phyloP scores from a whole-genome alignment of 2,329 filamentous ascomycete genomes.

The Phialocephala sp. region DNA sequence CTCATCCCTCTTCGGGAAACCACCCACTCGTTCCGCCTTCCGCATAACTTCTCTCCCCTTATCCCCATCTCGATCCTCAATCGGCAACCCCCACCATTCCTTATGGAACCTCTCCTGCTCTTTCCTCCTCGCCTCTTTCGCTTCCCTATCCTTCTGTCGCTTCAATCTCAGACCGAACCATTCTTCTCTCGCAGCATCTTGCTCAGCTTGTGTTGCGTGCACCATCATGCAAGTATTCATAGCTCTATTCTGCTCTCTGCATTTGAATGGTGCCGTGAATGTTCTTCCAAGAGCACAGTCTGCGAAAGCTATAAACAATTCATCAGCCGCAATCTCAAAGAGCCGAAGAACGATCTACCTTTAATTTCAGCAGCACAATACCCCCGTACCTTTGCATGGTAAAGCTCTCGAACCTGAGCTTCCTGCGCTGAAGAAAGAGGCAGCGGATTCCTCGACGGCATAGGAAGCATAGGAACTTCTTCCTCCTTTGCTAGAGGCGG shows the following conservation, averaged over 20 bases:
- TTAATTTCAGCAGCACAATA: slow-evolving; percentile 81
- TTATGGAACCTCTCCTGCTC: slow-evolving; percentile 70
- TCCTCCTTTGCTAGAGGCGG: slow-evolving; percentile 34
- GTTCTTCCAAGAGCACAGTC: slow-evolving; percentile 87
- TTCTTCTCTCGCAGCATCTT: slow-evolving; percentile 88
- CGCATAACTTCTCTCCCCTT: slow-evolving; percentile 59
- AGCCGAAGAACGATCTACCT: slow-evolving; percentile 54
- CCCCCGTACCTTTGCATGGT: slow-evolving; percentile 77
- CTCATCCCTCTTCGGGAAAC: slow-evolving; percentile 52
- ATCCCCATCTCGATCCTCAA: slow-evolving; percentile 62
- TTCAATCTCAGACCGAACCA: slow-evolving; percentile 85
- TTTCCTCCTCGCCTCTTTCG: slow-evolving; percentile 61
- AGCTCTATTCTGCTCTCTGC: slow-evolving; percentile 74
- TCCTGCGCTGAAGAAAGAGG: slow-evolving; percentile 84
- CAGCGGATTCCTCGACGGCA: slow-evolving; percentile 75
- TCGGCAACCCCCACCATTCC: slow-evolving; percentile 71
- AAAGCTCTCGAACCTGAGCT: slow-evolving; percentile 79
- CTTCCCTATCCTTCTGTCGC: slow-evolving; percentile 70
- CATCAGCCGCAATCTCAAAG: slow-evolving; percentile 3
- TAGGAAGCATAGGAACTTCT: slow-evolving; percentile 41
- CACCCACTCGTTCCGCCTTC: slow-evolving; percentile 61
- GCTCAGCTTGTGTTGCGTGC: slow-evolving; percentile 82
- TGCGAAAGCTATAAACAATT: slow-evolving; percentile 73
- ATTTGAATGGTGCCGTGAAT: slow-evolving; percentile 85
- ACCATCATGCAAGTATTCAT: slow-evolving; percentile 96